A percentile compares a stretch with the other conserved stretches of the same genome.
These are phyloP conservation scores for Eimeria falciformis DNA, from an alignment of 169 alveolate species.

Conservation along the genomic window DNA sequence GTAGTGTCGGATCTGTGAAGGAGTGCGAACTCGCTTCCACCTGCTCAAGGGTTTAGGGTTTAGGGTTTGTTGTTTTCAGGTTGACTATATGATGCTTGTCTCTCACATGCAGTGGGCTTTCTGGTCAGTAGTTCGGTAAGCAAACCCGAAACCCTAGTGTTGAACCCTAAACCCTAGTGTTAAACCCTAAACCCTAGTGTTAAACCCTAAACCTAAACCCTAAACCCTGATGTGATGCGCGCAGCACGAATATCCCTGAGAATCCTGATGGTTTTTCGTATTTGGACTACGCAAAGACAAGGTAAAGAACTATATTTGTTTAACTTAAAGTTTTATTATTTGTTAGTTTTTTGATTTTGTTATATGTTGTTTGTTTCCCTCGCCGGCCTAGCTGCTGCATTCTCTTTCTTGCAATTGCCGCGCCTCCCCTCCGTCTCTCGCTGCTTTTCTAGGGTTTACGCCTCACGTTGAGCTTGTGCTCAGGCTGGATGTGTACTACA, in stretches of 20 bases:
- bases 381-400: background rate
- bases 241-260: background rate
- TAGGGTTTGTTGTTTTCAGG: conserved; percentile 24
- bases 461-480: no score
- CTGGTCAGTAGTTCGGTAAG: background rate
- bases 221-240: background rate
- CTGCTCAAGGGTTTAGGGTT: conserved; percentile 52
- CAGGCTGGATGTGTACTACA: no score
- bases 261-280: no score
- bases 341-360: background rate
- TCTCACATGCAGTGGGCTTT: conserved; percentile 21
- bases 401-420: no score
- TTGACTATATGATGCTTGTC: conserved; percentile 16
- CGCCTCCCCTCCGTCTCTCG: no score
- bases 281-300: conserved; percentile 7
- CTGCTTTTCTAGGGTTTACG: no score
- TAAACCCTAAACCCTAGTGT: conserved; percentile 43
- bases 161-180: conserved; percentile 16
- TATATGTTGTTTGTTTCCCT: no score
- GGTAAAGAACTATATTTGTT: background rate
- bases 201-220: conserved; percentile 63
- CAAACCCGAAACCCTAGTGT: background rate
- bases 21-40: no score
- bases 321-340: background rate
- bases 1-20: no score